Base-by-base conservation (phyloP, 2,329 filamentous ascomycete species). In the Hymenoscyphus linearis region DNA sequence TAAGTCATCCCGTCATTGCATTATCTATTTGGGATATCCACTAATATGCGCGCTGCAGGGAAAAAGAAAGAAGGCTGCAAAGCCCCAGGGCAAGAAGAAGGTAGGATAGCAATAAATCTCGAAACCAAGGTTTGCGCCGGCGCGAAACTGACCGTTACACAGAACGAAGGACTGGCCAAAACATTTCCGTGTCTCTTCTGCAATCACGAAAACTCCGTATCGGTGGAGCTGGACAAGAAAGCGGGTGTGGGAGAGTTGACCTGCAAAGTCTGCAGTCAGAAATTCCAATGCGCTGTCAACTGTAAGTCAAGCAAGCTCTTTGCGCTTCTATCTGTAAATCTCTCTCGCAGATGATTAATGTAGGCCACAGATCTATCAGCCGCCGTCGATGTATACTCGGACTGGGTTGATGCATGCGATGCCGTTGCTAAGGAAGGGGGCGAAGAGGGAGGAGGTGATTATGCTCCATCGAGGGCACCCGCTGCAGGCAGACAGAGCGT, bases 101-200 rank as follows among this genome's bases (percentile, higher is more conserved):
- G 91, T 91, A 78, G 67, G 74, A 66, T 55, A 25, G 35, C 25
- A 53, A 31, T 31, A 5, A 31, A 31, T 31, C 31, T 31, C 31
- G 2, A 31, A 31, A 25, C 27, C 12, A 27, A 25, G 53, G 31
- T 22, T 47, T 57, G 60, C 52, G 57, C 57, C 60, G 10, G 40
- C 40, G 18, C 18, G 55, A 55, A 40, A 55, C 37, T 64, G 47
- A 60, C 35, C 18, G 26, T 47, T 60, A 37, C 27, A 63, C 67
- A 89, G 86, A 78, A 83, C 74, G 89, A 93, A 69, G 84, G 86
- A 47, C 82, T 95, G 18, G 82, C 88, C 3, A 93, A 90, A 2
- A 85, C 85, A n/a, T 99, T 99, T 76, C 91, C 93, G 61, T 99
- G 95, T 74, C 86, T 99, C 53, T 99, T 99, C 78, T 99, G 95